A percentile compares a stretch with the other conserved stretches of the same genome.
Conservation (phyloP, 1,284 basidiomycete genomes). For the Leccinum pachyderme region DNA sequence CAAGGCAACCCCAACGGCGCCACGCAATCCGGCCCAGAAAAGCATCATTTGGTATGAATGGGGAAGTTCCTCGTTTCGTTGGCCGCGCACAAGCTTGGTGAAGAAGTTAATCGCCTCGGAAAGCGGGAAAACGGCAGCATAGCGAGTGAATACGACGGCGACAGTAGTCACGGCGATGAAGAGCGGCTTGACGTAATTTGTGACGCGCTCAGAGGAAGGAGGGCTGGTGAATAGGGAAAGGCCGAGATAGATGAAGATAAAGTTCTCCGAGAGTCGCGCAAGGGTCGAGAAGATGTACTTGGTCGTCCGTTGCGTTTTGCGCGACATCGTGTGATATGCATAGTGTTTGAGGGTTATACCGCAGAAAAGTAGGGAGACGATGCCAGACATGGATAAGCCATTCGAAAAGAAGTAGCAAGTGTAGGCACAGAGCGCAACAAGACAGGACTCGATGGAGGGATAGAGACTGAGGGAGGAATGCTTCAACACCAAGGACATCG, state of each 20-base stretch:
- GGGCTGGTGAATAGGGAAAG: conserved; percentile 90
- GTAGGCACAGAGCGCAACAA: conserved; percentile 93
- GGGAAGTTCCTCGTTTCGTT: conserved; percentile 83
- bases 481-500: conserved; percentile 90
- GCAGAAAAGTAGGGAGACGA: conserved; percentile 97
- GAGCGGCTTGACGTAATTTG: conserved; percentile 90
- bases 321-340: conserved; percentile 98
- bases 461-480: conserved; percentile 88
- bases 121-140: conserved; percentile 96
- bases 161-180: conserved; percentile 91
- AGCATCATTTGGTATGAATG: conserved; percentile 99
- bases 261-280: conserved; percentile 96
- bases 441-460: conserved; percentile 91
- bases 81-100: conserved; percentile 78
- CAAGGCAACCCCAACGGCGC: conserved; percentile 95
- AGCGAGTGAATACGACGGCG: conserved; percentile 92
- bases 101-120: conserved; percentile 94
- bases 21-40: conserved; percentile 97
- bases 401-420: conserved; percentile 99
- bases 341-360: conserved; percentile 99
- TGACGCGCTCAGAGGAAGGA: conserved; percentile 66
- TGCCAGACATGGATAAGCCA: conserved; percentile 92
- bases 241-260: conserved; percentile 99
- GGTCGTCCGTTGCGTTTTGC: conserved; percentile 90
- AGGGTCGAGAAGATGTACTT: conserved; percentile 94